Evolutionary conservation across 331 rosid species (phyloP).

Genomic region (Stylosanthes scabra): DNA sequence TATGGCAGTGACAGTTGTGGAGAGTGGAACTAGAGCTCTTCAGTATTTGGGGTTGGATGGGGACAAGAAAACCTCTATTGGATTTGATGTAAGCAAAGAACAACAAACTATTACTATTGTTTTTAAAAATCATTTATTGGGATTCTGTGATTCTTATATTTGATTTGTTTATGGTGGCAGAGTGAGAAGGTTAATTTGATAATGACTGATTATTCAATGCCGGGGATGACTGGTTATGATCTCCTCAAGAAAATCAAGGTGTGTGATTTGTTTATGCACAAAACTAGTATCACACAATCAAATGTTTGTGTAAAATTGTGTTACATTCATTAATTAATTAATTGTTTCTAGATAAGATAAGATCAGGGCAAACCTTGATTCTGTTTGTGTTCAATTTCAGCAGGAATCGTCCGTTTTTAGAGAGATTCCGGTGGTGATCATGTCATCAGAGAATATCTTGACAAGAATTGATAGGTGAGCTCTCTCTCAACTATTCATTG

Average conservation of each 20-base stretch:
- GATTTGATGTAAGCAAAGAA: conserved; percentile 68
- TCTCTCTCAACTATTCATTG: conserved; percentile 34
- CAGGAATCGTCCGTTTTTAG: conserved; percentile 91
- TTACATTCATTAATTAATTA: background rate
- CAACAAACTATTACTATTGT: too few relatives aligned
- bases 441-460: conserved; percentile 91
- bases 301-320: background rate
- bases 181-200: conserved; percentile 84
- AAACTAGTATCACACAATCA: too few relatives aligned
- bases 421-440: conserved; percentile 93
- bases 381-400: conserved; percentile 39
- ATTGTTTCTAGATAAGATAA: background rate
- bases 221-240: conserved; percentile 97
- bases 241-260: conserved; percentile 95
- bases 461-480: conserved; percentile 87
- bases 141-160: conserved; percentile 31
- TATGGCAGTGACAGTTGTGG: conserved; percentile 85
- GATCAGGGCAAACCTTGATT: background rate
- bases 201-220: conserved; percentile 97
- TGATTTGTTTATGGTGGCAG: conserved; percentile 54
- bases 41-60: conserved; percentile 93
- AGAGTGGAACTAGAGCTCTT: conserved; percentile 91
- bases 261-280: background rate
- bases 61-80: conserved; percentile 56
- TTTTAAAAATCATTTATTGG: background rate